These are phyloP conservation scores for Nicotiana tabacum DNA, from an alignment of 257 asterid species.

Conservation along the genomic window DNA sequence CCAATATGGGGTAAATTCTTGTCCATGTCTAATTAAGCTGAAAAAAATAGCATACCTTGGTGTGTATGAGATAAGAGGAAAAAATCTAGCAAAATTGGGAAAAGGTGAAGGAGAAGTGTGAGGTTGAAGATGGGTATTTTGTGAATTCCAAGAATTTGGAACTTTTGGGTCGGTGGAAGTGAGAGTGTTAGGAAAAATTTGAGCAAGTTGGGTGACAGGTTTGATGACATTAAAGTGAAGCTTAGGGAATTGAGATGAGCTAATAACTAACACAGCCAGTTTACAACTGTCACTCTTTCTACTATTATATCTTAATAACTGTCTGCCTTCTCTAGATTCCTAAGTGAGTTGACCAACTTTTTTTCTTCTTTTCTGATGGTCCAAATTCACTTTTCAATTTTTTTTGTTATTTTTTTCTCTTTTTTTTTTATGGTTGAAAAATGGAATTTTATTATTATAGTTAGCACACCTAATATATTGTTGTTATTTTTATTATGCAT, in stretches of 20 bases:
- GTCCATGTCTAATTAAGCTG: not conserved
- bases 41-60: not conserved
- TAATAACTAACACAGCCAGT: slow-evolving; percentile 21
- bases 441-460: not conserved
- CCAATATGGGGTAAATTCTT: not conserved
- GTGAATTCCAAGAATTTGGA: not conserved
- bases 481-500: no score
- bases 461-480: not conserved
- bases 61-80: not conserved
- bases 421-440: not conserved
- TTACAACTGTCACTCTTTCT: slow-evolving; percentile 18
- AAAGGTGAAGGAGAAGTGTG: slow-evolving; percentile 4
- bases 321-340: slow-evolving; percentile 14
- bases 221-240: slow-evolving; percentile 16
- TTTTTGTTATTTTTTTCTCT: not conserved
- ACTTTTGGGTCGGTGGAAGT: not conserved
- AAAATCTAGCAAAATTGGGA: not conserved
- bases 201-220: slow-evolving; percentile 13
- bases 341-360: slow-evolving; percentile 20
- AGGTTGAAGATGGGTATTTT: slow-evolving; percentile 4
- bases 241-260: slow-evolving; percentile 16
- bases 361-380: not conserved
- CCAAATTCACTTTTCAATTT: not conserved
- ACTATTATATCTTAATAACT: slow-evolving; percentile 14
- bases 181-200: not conserved